Evolutionary conservation across 352 stramenopile species (phyloP), one percentile per base, ranked within the genome.

Genomic region (Hyaloperonospora brassicae): DNA sequence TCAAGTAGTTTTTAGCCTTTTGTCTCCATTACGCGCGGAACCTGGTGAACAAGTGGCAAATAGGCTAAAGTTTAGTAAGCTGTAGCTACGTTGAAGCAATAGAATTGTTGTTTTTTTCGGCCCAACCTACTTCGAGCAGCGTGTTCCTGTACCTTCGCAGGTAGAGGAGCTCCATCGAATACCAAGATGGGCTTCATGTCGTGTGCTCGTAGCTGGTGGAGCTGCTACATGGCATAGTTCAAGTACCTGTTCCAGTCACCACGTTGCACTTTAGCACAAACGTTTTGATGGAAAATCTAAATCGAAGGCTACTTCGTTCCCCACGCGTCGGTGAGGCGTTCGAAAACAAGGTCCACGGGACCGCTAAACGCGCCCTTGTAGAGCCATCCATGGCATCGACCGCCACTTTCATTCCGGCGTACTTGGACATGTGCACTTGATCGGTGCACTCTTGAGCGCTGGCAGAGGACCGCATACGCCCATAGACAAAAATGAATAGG

Each of bases 121-220:
- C 23, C 52, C 30, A 31, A 89, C 78, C 67, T 75, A 52, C 73
- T 68, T 52, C 82, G 63, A 21, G 47, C 43, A 12, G 55, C 53
- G 35, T 88, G 88, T 31, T 84, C 71, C 24, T 71, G 71, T 2
- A 59, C 66, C 63, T 98, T 98, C 7, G 84, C 82, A 0, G 93
- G 90, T 22, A 98, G 48, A 50, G 84, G 62, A 9, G 78, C 91
- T n/a, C 93, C 94, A 61, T 98, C 94, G 31, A 98, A 98, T 9
- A 98, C 90, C 11, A 98, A 72, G 21, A 95, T 70, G 13, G 89
- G 92, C 12, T 68, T 89, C 49, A 98, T 76, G 7, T 82, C 62
- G 54, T 95, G 70, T 12, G 82, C 53, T 46, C 87, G 71, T 14
- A 98, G 70, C 45, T 97, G 34, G 31, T 96, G 84, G 44, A 98